Conservation (phyloP, 2,329 filamentous ascomycete genomes). For the Conoideocrella luteorostrata region DNA sequence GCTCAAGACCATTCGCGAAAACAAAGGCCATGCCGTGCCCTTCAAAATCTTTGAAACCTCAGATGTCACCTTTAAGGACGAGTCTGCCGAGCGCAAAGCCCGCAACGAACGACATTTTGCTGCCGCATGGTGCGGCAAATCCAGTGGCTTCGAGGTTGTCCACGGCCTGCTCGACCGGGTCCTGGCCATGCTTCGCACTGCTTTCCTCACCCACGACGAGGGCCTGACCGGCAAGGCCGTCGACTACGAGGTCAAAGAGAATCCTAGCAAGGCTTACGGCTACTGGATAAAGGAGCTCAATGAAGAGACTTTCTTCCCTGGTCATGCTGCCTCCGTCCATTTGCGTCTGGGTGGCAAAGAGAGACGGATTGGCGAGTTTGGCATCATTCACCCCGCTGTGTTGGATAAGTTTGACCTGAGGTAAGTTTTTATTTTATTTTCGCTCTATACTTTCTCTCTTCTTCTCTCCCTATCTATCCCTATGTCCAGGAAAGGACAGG, state of each 20-base stretch:
- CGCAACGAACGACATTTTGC: conserved; percentile 93
- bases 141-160: conserved; percentile 88
- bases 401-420: conserved; percentile 89
- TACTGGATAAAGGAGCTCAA: conserved; percentile 96
- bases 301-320: conserved; percentile 85
- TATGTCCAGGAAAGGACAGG: neutral
- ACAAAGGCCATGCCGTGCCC: conserved; percentile 80
- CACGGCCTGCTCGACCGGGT: conserved; percentile 90
- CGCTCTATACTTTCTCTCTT: neutral
- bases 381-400: conserved; percentile 88
- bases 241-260: conserved; percentile 46
- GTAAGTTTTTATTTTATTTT: conserved; percentile 34
- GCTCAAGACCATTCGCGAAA: conserved; percentile 89
- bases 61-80: conserved; percentile 88
- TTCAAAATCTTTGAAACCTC: conserved; percentile 90
- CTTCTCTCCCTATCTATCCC: neutral
- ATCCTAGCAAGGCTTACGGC: conserved; percentile 56
- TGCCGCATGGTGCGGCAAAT: conserved; percentile 93
- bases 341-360: conserved; percentile 69
- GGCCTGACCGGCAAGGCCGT: conserved; percentile 46
- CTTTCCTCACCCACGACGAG: conserved; percentile 73
- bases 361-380: conserved; percentile 77
- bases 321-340: conserved; percentile 81
- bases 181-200: conserved; percentile 82
- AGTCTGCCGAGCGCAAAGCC: conserved; percentile 71